Percentiles rank a stretch among this genome's conserved stretches.
These are phyloP conservation scores for Fonsecaea nubica DNA, from an alignment of 2,329 filamentous ascomycete genomes.

Conservation along the genomic window DNA sequence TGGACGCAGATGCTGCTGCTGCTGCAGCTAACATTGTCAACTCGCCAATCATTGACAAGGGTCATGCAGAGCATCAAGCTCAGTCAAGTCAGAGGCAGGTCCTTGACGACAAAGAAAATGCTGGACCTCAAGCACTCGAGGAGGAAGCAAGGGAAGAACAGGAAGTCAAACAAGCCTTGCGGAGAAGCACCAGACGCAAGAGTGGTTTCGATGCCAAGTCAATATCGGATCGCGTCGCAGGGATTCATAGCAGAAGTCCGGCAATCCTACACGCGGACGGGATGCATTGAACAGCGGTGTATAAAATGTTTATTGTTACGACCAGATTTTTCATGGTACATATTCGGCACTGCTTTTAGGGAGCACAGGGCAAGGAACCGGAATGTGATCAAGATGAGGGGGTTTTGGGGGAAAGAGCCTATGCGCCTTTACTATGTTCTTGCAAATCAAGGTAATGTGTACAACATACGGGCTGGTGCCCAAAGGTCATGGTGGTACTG, in stretches of 20 bases:
- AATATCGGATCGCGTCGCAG: constrained; percentile 42
- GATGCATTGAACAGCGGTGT: constrained; percentile 32
- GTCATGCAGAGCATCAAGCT: constrained; percentile 48
- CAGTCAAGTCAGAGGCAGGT: constrained; percentile 50
- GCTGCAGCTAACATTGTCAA: constrained; percentile 37
- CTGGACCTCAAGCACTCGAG: constrained; percentile 46
- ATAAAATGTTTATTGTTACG: constrained; percentile 12
- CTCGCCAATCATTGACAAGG: constrained; percentile 40
- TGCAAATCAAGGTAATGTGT: constrained; percentile 29
- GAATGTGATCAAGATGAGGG: constrained; percentile 4
- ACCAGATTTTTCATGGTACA: constrained; percentile 6
- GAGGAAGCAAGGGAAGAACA: constrained; percentile 53
- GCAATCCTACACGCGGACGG: constrained; percentile 40
- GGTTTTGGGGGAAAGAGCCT: constrained; percentile 20
- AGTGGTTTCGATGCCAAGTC: constrained; percentile 42
- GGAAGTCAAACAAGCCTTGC: constrained; percentile 39
- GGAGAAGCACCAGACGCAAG: constrained; percentile 41
- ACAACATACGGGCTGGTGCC: constrained; percentile 24
- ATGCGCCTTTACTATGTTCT: constrained; percentile 22
- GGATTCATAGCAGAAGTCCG: constrained; percentile 41
- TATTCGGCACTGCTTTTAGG: constrained; percentile 6
- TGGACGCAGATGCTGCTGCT: constrained; percentile 56
- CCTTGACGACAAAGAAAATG: constrained; percentile 47
- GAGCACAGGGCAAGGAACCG: not conserved
- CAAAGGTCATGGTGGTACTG: constrained; percentile 7